Evolutionary conservation across 352 stramenopile species (phyloP), one percentile per base, ranked within the genome.

Genomic region (Pilasporangium apinafurcum): DNA sequence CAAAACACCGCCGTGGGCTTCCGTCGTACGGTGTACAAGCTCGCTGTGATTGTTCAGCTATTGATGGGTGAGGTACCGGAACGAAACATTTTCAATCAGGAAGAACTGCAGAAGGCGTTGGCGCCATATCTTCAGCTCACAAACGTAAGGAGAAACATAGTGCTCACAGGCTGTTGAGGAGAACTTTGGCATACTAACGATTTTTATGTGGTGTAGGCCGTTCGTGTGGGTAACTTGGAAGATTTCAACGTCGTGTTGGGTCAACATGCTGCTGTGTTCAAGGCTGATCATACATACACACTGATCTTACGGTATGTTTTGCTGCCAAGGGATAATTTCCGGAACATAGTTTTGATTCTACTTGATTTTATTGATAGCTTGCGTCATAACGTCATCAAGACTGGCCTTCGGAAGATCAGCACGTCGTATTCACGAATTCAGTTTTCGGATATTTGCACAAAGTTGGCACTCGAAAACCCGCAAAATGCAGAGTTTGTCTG

Each of bases 301-400:
- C 68, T 99, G 8, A 98, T 99, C 50, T 85, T 96, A 49, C 74
- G 96, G 79, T 92, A 61, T 45, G 64, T 49, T 33, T 36, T 33
- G 1, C 14, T 2, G 5, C 22, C 44, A 13, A 4, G 47, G 1
- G 21, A 32, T 12, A 8, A 29, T n/a, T 18, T 10, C 5, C 16
- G 44, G 14, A 17, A 37, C 8, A 17, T 34, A 3, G 52, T 13
- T 50, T 28, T 47, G 27, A 51, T 39, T 25, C 32, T 44, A 8
- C 12, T 22, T 34, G 34, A 26, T 50, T 18, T 6, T 37, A 22
- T 26, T 51, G 13, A 6, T 45, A 92, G 79, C 20, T 71, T 99
- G 61, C 88, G 92, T 22, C 96, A 99, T 68, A 98, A 97, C 56
- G 96, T 99, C 17, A 97, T 99, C 58, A 98, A 99, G 83, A 98